Conservation (phyloP, 2,329 filamentous ascomycete species). For the Epichloe gansuensis region DNA sequence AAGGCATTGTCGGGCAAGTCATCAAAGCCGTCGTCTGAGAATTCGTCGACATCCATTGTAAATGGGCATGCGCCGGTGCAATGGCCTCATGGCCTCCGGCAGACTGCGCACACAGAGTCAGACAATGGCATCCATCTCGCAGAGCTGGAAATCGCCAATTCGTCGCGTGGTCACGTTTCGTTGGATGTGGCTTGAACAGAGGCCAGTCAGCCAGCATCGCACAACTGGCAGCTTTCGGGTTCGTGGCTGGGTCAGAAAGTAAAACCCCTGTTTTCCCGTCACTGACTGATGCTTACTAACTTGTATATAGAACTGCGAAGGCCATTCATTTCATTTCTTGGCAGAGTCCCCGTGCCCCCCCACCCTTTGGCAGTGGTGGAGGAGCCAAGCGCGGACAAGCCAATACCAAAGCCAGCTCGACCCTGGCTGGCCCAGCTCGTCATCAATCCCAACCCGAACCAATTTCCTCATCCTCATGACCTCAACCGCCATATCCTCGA, state of each 20-base stretch:
- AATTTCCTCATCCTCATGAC: not conserved
- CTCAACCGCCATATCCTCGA: conserved; percentile 1
- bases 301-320: no score
- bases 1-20: conserved; percentile 43
- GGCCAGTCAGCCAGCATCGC: no score
- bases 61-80: conserved; percentile 9
- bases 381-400: no score
- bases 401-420: no score
- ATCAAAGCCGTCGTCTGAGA: conserved; percentile 52
- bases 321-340: no score
- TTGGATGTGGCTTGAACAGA: not conserved
- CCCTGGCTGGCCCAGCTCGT: not conserved
- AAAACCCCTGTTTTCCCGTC: no score
- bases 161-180: conserved; percentile 8
- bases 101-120: not conserved
- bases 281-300: no score
- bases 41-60: conserved; percentile 38
- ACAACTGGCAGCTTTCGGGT: not conserved
- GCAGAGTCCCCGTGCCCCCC: no score
- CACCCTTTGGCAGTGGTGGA: no score
- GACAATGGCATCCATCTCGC: not conserved
- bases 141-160: not conserved
- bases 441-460: not conserved
- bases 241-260: not conserved
- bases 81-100: conserved; percentile 7